A percentile compares a stretch with the other conserved stretches of the same genome.
Conservation (phyloP, 805 yeast genomes). For the Ogataea thermomethanolica region DNA sequence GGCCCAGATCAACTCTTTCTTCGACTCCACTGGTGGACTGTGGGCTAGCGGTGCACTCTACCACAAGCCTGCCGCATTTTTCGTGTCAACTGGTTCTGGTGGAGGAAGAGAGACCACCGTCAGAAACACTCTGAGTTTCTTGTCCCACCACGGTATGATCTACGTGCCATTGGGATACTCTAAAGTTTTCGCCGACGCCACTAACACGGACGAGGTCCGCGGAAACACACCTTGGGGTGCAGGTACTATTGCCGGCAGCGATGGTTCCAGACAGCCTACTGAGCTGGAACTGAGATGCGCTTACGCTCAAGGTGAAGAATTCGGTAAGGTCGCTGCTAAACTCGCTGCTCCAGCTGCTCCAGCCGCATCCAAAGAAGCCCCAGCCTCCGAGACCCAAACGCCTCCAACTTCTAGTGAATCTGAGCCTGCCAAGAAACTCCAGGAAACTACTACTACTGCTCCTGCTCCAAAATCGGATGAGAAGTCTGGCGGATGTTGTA, state of each 20-base stretch:
- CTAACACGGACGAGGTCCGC: constrained; percentile 60
- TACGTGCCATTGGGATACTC: constrained; percentile 78
- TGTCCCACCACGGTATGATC: constrained; percentile 78
- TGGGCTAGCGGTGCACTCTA: constrained; percentile 73
- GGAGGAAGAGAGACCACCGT: constrained; percentile 81
- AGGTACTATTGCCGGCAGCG: constrained; percentile 72
- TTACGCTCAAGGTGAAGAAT: constrained; percentile 62
- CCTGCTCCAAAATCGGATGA: constrained; percentile 7
- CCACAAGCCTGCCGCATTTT: constrained; percentile 74
- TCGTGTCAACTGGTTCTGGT: constrained; percentile 74
- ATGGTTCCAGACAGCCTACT: constrained; percentile 69
- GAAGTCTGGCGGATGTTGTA: constrained; percentile 10
- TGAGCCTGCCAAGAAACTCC: neutral
- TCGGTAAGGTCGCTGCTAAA: constrained; percentile 44
- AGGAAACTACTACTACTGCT: constrained; percentile 5
- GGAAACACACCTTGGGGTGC: constrained; percentile 90
- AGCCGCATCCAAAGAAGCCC: constrained; percentile 6
- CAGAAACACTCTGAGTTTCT: constrained; percentile 57
- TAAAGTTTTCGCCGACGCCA: constrained; percentile 49
- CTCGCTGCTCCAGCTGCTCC: constrained; percentile 13
- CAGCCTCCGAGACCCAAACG: constrained; percentile 8
- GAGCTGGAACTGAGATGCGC: constrained; percentile 63
- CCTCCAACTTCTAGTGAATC: constrained; percentile 1
- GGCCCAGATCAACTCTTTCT: constrained; percentile 72
- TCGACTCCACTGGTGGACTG: constrained; percentile 74